These are phyloP conservation scores for Agroathelia rolfsii DNA, from an alignment of 1,284 basidiomycete species.

Conservation along the genomic window DNA sequence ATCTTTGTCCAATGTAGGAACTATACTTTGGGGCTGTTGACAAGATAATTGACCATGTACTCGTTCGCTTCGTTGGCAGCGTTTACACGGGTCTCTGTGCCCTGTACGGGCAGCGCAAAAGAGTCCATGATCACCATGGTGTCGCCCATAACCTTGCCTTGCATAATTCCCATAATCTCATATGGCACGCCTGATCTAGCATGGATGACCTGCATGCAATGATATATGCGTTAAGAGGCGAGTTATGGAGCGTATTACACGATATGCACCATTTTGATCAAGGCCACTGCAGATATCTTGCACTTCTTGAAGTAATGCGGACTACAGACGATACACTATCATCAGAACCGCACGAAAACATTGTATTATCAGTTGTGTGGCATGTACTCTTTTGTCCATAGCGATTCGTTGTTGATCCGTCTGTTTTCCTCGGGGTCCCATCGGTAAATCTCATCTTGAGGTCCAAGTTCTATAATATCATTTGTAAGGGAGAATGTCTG, in stretches of 20 bases:
- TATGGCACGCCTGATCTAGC: conserved; percentile 94
- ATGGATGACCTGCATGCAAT: conserved; percentile 73
- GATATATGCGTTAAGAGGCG: background rate
- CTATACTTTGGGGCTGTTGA: conserved; percentile 71
- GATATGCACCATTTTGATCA: conserved; percentile 89
- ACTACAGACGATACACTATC: conserved; percentile 28
- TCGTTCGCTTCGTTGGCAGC: conserved; percentile 95
- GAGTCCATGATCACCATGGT: conserved; percentile 92
- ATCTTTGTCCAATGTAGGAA: too few relatives aligned
- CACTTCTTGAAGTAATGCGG: conserved; percentile 91
- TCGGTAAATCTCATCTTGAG: conserved; percentile 74
- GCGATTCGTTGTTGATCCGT: conserved; percentile 59
- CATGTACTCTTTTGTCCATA: conserved; percentile 81
- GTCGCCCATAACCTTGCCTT: conserved; percentile 85
- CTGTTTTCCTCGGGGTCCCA: conserved; percentile 72
- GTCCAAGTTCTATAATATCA: conserved; percentile 58
- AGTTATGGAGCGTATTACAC: background rate
- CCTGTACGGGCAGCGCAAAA: conserved; percentile 94
- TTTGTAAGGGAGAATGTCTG: conserved; percentile 83
- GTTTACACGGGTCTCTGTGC: conserved; percentile 98
- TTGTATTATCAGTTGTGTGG: conserved; percentile 4
- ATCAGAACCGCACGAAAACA: conserved; percentile 9
- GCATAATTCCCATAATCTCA: conserved; percentile 99
- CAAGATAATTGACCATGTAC: conserved; percentile 94
- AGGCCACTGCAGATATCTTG: conserved; percentile 88